These are phyloP conservation scores for Pseudomonodictys pantanalensis DNA, from an alignment of 495 filamentous ascomycete genomes.

Conservation along the genomic window DNA sequence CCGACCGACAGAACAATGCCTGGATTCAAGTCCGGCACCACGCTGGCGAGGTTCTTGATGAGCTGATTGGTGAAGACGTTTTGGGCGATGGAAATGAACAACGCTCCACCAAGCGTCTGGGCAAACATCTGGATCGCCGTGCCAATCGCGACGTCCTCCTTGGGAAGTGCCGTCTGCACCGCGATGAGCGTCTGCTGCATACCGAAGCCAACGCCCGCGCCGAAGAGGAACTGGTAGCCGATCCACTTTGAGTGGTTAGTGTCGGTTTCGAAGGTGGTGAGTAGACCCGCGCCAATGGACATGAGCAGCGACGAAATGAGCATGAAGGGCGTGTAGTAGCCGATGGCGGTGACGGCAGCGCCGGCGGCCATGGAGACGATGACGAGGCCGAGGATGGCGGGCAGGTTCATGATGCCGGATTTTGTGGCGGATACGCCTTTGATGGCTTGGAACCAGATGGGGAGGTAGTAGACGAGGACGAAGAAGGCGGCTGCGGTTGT, in stretches of 20 bases:
- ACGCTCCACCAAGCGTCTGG: slow-evolving; percentile 63
- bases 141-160: slow-evolving; percentile 58
- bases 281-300: slow-evolving; percentile 59
- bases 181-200: slow-evolving; percentile 67
- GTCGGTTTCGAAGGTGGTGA: slow-evolving; percentile 57
- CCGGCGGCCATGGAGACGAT: slow-evolving; percentile 51
- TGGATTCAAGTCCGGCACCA: slow-evolving; percentile 49
- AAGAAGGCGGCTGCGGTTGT: slow-evolving; percentile 43
- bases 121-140: slow-evolving; percentile 63
- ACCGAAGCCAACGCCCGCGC: slow-evolving; percentile 68
- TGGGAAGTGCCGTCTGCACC: slow-evolving; percentile 59
- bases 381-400: slow-evolving; percentile 50
- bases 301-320: slow-evolving; percentile 52
- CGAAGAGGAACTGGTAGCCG: slow-evolving; percentile 67
- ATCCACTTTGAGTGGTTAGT: slow-evolving; percentile 59
- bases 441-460: slow-evolving; percentile 74
- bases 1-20: slow-evolving; percentile 55
- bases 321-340: slow-evolving; percentile 67
- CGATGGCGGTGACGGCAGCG: slow-evolving; percentile 51
- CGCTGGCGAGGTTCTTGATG: slow-evolving; percentile 50
- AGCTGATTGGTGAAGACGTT: slow-evolving; percentile 76
- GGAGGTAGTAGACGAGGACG: not conserved
- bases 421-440: slow-evolving; percentile 55
- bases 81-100: slow-evolving; percentile 72
- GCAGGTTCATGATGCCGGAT: slow-evolving; percentile 61